A percentile compares a stretch with the other conserved stretches of the same genome.
Evolutionary conservation across 108 stramenopile genomes (phyloP).

Genomic region (Nitzschia putrida): DNA sequence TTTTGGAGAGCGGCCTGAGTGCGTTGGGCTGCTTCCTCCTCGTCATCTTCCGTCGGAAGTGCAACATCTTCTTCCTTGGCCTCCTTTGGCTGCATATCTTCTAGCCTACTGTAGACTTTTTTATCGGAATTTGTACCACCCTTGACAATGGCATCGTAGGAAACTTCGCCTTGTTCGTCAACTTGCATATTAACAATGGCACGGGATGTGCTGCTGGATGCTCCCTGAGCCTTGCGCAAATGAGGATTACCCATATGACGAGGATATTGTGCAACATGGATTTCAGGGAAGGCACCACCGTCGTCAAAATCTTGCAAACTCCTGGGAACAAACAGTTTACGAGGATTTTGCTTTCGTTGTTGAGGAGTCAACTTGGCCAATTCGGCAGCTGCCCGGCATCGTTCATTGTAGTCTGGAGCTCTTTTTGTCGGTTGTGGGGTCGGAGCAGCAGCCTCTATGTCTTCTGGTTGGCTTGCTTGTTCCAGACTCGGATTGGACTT

Average conservation of each 20-base stretch:
- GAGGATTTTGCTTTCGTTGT: slow-evolving; percentile 53
- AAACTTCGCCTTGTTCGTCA: slow-evolving; percentile 84
- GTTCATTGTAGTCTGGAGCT: slow-evolving; percentile 73
- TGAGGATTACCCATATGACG: slow-evolving; percentile 96
- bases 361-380: slow-evolving; percentile 61
- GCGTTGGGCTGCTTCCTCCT: slow-evolving; percentile 73
- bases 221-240: slow-evolving; percentile 26
- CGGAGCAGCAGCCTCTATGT: background rate
- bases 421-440: background rate
- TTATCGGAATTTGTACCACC: slow-evolving; percentile 88
- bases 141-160: slow-evolving; percentile 96
- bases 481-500: slow-evolving; percentile 12
- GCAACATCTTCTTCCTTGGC: slow-evolving; percentile 77
- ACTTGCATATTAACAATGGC: slow-evolving; percentile 90
- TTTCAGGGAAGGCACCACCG: slow-evolving; percentile 98
- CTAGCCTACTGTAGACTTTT: slow-evolving; percentile 81
- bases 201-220: slow-evolving; percentile 23
- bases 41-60: slow-evolving; percentile 90
- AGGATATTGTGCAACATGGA: slow-evolving; percentile 98
- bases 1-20: slow-evolving; percentile 89
- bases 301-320: slow-evolving; percentile 91
- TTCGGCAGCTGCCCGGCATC: slow-evolving; percentile 68
- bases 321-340: slow-evolving; percentile 89
- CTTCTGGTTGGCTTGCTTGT: background rate
- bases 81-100: slow-evolving; percentile 78